phyloP scores from a whole-genome alignment of 371 early-diverging fungal genomes.

The Mortierella sp. region DNA sequence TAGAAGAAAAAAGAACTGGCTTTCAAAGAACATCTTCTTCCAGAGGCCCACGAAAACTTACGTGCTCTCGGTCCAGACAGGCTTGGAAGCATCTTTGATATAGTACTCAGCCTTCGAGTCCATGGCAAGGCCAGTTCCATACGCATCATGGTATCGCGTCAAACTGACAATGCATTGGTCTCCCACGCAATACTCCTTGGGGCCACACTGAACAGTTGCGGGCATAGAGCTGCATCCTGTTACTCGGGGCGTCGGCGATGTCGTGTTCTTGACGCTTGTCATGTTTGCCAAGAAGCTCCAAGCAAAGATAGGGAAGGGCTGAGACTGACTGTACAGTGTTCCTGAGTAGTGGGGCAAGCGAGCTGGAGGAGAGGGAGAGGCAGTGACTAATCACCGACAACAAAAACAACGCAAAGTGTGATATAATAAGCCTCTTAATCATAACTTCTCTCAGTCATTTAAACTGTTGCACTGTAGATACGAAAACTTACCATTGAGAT shows the following conservation, averaged over 20 bases:
- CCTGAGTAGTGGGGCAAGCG: constrained; percentile 50
- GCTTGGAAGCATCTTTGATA: constrained; percentile 74
- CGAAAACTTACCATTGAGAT: constrained; percentile 67
- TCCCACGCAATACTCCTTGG: constrained; percentile 66
- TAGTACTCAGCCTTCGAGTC: constrained; percentile 63
- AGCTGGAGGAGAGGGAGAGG: constrained; percentile 32
- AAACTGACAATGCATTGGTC: constrained; percentile 66
- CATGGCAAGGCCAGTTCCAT: constrained; percentile 78
- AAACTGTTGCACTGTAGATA: neutral
- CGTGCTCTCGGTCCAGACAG: constrained; percentile 81
- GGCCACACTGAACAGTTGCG: constrained; percentile 38
- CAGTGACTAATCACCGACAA: constrained; percentile 24
- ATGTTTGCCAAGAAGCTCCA: constrained; percentile 69
- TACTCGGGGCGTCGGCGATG: constrained; percentile 15
- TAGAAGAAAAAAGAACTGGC: neutral
- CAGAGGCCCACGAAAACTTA: constrained; percentile 59
- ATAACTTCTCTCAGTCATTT: neutral
- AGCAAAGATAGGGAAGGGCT: constrained; percentile 55
- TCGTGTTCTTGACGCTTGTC: constrained; percentile 59
- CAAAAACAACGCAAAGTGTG: neutral
- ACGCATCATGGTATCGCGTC: constrained; percentile 79
- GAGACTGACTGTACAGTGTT: constrained; percentile 54
- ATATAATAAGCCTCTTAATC: neutral
- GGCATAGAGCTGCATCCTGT: constrained; percentile 33
- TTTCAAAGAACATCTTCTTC: neutral